Base-by-base conservation (phyloP, 1,139 yeast genomes). In the Hansenula lynferdii region DNA sequence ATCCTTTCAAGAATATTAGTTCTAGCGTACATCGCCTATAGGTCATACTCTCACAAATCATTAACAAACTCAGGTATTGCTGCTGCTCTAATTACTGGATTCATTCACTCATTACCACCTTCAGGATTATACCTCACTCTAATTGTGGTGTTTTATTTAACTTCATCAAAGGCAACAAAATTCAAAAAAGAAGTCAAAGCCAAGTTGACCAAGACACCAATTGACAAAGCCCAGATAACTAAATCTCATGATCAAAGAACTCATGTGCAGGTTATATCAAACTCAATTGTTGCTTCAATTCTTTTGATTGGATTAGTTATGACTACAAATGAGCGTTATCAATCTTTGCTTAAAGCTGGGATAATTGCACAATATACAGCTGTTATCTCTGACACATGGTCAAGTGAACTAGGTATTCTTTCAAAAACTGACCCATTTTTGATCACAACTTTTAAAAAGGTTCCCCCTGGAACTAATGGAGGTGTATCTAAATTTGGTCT, bases 381-480 rank as follows among this genome's bases (percentile, higher is more conserved):
- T 3, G 73, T 69, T 11, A 67, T 67, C 1, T 67, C 74, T 5
- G 77, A 71, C 42, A 70, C 77, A 0, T 67, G 70, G 66, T 69
- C 76, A 3, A 68, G 74, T 1, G 77, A 72, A 43, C 51, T 72
- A 19, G 77, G 77, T 3, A 69, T 71, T 14, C 47, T 72, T 20
- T 67, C 75, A 1, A 48, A 48, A 23, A 38, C 57, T 6, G 45
- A 52, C 15, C 75, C 77, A 3, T 42, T 63, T 22, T 56, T 70
- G 15, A 66, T 70, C 43, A 69, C 73, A n/a, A 64, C 69, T 4
- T 53, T 67, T 21, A 50, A 56, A 23, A 56, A 56, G 5, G 71
- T 72, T 33, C 76, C 77, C 2, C 63, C 61, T 20, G 77, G 77
- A 14, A 70, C 76, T 15, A 72, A 71, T 47, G 77, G 77, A 8